These are phyloP conservation scores for Mycena maculata DNA, from an alignment of 768 basidiomycete species.

Conservation along the genomic window DNA sequence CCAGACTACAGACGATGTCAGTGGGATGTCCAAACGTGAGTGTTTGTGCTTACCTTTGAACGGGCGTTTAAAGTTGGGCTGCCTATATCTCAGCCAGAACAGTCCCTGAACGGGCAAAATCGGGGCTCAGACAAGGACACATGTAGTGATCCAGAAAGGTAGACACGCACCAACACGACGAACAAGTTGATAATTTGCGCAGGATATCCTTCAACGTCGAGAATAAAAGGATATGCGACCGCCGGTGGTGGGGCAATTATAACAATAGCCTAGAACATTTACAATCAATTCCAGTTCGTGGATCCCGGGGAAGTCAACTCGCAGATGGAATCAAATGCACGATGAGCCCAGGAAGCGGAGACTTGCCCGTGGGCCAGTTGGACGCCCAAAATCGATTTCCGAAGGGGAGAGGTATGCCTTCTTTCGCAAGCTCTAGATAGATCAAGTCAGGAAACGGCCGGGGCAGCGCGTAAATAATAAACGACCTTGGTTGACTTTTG, in stretches of 20 bases:
- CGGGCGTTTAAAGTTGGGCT: constrained; percentile 59
- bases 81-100: constrained; percentile 66
- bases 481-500: constrained; percentile 64
- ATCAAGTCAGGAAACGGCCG: not conserved
- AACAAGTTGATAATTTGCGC: constrained; percentile 67
- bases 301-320: constrained; percentile 17
- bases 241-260: constrained; percentile 64
- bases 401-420: constrained; percentile 70
- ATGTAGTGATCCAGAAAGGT: not conserved
- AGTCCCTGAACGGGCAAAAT: constrained; percentile 54
- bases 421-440: constrained; percentile 65
- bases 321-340: constrained; percentile 67
- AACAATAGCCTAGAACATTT: constrained; percentile 53
- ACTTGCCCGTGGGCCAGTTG: constrained; percentile 70
- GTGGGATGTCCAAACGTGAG: no score
- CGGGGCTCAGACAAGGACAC: not conserved
- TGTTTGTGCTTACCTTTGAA: constrained; percentile 58
- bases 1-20: constrained; percentile 56
- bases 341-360: constrained; percentile 66
- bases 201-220: constrained; percentile 67
- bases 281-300: not conserved
- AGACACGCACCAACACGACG: constrained; percentile 60
- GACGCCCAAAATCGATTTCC: constrained; percentile 71
- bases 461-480: not conserved
- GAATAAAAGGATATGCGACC: constrained; percentile 70